Evolutionary conservation across 495 filamentous ascomycete species (phyloP), one percentile per base, ranked within the genome.

Genomic region (Neurospora sp.): DNA sequence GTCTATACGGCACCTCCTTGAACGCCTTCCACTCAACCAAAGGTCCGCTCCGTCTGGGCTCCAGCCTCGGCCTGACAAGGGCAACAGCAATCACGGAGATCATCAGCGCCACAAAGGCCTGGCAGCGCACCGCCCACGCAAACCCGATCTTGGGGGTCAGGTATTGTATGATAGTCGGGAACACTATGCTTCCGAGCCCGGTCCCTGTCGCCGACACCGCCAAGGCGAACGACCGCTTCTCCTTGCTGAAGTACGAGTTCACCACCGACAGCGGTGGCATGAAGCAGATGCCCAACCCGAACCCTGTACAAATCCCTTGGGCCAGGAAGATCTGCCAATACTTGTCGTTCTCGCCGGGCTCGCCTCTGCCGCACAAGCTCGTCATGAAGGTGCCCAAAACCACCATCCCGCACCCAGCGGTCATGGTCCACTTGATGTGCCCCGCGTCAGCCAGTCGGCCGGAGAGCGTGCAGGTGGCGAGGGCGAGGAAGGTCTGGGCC

Each of bases 291-390:
- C 84, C 84, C 3, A 84, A 69, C 4, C 83, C 84, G 0, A 86
- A 35, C 0, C 84, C 83, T 1, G 80, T 83, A 20, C 77, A 80
- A 18, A 85, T 42, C 0, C 82, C 84, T 75, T 86, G 83, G 12
- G 83, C 77, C 37, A 84, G 80, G 53, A 85, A 82, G 48, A 86
- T 80, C 77, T 83, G 80, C 83, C 81, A 84, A 72, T 84, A 84
- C 61, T 79, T 61, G 22, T 16, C 12, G 53, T 6, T 27, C 12
- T 18, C 22, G 27, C 53, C 12, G 22, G 12, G 10, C 12, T 27
- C 53, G 22, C 20, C 27, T 31, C 27, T 68, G 0, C 73, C 79
- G 14, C 78, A 79, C 10, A 84, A 73, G 69, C 82, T 84, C 12
- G 81, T 85, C 79, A 83, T 80, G 59, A 86, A 80, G 40, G 81